A percentile compares a stretch with the other conserved stretches of the same genome.
Conservation (phyloP, 179 eudicot genomes). For the Spinacia oleracea region DNA sequence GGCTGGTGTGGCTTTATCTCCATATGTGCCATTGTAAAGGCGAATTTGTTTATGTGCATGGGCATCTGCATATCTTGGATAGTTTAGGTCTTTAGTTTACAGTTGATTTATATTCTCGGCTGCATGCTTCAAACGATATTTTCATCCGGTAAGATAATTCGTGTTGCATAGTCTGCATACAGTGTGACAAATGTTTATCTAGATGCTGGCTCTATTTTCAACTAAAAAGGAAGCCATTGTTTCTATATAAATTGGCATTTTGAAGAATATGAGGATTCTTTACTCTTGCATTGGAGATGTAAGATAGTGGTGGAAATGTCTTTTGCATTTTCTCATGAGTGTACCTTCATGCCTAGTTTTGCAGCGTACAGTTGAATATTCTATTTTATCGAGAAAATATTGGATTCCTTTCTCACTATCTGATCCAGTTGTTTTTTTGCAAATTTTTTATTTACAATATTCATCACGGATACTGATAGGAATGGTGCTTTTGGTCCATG, state of each 20-base stretch:
- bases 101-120: not conserved
- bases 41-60: not conserved
- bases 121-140: not conserved
- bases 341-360: not conserved
- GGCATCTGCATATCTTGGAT: not conserved
- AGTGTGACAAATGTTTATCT: not conserved
- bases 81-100: not conserved
- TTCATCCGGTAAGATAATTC: not conserved
- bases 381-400: not conserved
- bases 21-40: not conserved
- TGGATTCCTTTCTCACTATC: not conserved
- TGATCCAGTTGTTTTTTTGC: not conserved
- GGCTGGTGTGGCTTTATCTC: not conserved
- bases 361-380: not conserved
- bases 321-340: not conserved
- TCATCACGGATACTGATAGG: not conserved
- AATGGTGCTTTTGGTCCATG: not conserved
- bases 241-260: not conserved
- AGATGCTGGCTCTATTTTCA: not conserved
- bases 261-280: not conserved
- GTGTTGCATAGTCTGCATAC: too few species aligned
- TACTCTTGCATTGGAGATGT: not conserved
- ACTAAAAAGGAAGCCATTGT: not conserved
- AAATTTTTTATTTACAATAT: not conserved
- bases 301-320: not conserved